phyloP scores from a whole-genome alignment of 2,329 filamentous ascomycete species.

The Trichophyton mentagrophytes region DNA sequence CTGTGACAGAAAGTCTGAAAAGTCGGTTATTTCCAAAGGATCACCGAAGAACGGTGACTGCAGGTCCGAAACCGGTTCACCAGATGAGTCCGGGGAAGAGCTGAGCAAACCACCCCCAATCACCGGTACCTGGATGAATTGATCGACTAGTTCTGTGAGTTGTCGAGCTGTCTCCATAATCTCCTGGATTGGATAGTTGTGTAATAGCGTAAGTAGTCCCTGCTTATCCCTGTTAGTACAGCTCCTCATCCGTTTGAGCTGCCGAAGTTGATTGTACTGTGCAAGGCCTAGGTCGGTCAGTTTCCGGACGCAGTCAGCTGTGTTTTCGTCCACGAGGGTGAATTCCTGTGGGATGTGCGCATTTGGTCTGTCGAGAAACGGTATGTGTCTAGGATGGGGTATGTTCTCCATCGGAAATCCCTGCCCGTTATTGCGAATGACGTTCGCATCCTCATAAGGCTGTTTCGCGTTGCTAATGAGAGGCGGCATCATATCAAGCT shows the following conservation, averaged over 20 bases:
- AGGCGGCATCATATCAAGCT: not conserved
- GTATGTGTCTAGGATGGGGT: not conserved
- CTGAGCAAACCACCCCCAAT: not conserved
- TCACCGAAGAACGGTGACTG: not conserved
- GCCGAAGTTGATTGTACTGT: not conserved
- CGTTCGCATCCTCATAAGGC: not conserved
- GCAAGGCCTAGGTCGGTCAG: not conserved
- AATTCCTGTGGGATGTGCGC: not conserved
- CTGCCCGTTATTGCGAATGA: not conserved
- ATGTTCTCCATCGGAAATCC: not conserved
- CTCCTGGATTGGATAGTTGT: not conserved
- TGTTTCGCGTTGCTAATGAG: not conserved
- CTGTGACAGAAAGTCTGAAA: not conserved
- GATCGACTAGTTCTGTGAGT: not conserved
- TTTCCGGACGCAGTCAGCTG: not conserved
- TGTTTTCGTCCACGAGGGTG: not conserved
- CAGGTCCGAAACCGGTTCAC: not conserved
- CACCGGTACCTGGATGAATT: not conserved
- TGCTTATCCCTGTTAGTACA: not conserved
- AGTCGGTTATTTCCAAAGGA: not conserved
- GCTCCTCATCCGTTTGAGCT: not conserved
- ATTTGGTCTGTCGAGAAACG: not conserved
- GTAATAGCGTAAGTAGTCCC: not conserved
- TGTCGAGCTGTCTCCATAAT: not conserved
- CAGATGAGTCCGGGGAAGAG: not conserved